Evolutionary conservation across 441 rosid genomes (phyloP).

Genomic region (Adansonia rubrostipa): DNA sequence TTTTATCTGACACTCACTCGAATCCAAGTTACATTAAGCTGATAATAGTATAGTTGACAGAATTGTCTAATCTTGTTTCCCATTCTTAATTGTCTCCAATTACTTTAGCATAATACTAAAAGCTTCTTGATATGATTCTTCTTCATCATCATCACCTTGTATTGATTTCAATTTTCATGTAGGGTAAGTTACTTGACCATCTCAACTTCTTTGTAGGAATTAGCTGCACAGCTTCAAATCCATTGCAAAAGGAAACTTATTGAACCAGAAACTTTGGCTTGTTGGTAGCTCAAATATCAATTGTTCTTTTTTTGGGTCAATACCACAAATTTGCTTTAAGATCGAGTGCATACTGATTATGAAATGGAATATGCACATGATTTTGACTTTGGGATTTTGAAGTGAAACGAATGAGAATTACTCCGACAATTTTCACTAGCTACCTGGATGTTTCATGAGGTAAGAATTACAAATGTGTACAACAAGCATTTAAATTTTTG

Average conservation of each 20-base stretch:
- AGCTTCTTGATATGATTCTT: constrained; percentile 9
- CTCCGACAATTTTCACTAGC: not conserved
- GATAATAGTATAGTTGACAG: not conserved
- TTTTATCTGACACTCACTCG: no score
- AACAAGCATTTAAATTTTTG: no score
- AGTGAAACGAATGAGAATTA: not conserved
- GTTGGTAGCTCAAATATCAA: not conserved
- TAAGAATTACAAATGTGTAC: not conserved
- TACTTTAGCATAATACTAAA: not conserved
- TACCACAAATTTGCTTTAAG: not conserved
- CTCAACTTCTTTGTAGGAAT: not conserved
- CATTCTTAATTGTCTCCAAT: constrained; percentile 26
- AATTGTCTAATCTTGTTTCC: constrained; percentile 35
- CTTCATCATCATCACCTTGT: constrained; percentile 5
- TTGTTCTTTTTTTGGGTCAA: not conserved
- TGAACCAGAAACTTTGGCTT: not conserved
- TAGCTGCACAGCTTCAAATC: not conserved
- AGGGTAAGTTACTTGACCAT: not conserved
- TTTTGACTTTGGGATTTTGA: not conserved
- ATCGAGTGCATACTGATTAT: not conserved
- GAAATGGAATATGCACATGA: not conserved
- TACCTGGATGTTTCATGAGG: not conserved
- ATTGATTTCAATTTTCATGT: constrained; percentile 1
- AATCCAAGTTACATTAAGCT: no score
- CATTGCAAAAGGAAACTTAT: not conserved